phyloP scores from a whole-genome alignment of 2,329 filamentous ascomycete genomes.

The Colletotrichum sp. region DNA sequence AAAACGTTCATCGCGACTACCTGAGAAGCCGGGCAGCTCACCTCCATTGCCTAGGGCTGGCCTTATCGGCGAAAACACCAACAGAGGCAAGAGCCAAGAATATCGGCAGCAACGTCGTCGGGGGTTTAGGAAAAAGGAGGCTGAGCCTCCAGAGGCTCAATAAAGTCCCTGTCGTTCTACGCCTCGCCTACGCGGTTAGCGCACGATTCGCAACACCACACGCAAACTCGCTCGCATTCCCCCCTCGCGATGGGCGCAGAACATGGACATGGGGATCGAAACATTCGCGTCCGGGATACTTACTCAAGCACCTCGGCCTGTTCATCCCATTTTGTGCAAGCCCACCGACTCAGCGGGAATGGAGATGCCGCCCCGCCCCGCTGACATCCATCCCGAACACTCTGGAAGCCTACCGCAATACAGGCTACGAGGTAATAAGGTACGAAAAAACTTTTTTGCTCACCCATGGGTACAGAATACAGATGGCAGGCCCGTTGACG shows the following conservation, averaged over 20 bases:
- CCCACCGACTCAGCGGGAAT: background rate
- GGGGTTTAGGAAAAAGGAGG: background rate
- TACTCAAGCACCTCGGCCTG: background rate
- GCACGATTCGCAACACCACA: background rate
- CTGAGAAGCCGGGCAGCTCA: background rate
- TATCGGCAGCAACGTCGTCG: background rate
- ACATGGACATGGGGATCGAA: background rate
- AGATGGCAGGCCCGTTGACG: background rate
- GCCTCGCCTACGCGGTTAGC: background rate
- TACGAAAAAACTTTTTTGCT: background rate
- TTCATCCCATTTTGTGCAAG: background rate
- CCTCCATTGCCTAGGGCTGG: background rate
- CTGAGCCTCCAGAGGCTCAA: background rate
- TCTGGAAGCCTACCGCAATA: background rate
- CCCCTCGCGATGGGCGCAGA: background rate
- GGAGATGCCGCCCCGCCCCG: constrained; percentile 3
- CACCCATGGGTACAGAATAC: background rate
- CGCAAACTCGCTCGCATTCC: background rate
- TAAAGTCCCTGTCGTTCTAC: background rate
- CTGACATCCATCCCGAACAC: background rate
- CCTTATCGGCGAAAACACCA: background rate
- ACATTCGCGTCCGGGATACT: background rate
- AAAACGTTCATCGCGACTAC: background rate
- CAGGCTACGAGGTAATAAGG: background rate
- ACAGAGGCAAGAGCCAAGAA: background rate